Base-by-base conservation (phyloP, 257 asterid species). In the Dorcoceras hygrometricum region DNA sequence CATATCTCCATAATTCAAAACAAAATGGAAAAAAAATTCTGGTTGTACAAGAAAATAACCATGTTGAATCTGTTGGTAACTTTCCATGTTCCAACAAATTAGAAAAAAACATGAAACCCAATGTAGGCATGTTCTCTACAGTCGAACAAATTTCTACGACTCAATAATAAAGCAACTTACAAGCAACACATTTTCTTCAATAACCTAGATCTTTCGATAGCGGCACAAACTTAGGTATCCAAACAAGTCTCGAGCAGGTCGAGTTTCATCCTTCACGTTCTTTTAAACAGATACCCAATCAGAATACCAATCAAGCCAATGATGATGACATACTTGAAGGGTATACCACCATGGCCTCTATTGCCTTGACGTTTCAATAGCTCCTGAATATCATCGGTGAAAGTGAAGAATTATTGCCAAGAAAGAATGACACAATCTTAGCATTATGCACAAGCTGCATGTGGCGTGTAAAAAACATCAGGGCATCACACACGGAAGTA, bases 211-310 rank as follows among this genome's bases (percentile, higher is more conserved):
- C 60, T 81, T 77, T 75, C 19, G 51, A 64, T 73, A 56, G 63
- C 76, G 78, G 69, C 36, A 20, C 68, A 61, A 25, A 16, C 54
- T 23, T 68, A 68, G 67, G 72, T 31, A 63, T 77, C 65, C 46
- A 71, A 51, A 68, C 63, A 64, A 66, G 62, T 28, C 66, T 12
- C 3, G 22, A 46, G 26, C 53, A 50, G 62, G 25, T 34, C 57
- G 48, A 56, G 62, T 57, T 73, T 63, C 62, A 34, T 43, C 6
- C 12, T 28, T 85, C 78, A 86, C 61, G 85, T 75, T 72, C 76
- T 86, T 88, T 89, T 92, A 82, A 92, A 67, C 68, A 89, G 77
- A 76, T 83, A 92, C 22, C 97, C 98, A 79, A 92, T 51, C n/a
- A 92, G 69, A 65, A 89, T 74, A 75, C 97, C 91, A 43, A 89